Evolutionary conservation across 768 basidiomycete genomes (phyloP).

Genomic region (Serendipita sp.): DNA sequence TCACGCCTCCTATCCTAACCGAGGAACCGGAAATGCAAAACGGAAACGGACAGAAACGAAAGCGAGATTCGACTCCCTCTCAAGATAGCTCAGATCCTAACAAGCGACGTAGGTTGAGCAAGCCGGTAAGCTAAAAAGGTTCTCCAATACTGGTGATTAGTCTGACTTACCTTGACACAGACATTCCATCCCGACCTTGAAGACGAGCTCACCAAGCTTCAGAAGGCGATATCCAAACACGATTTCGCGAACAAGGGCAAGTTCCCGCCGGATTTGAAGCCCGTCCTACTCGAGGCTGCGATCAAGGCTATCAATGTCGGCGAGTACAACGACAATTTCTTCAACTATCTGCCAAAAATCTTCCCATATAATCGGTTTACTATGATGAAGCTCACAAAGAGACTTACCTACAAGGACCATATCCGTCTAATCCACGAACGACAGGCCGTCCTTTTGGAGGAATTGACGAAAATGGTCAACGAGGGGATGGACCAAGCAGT

Average conservation of each 20-base stretch:
- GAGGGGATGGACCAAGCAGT: slow-evolving; percentile 52
- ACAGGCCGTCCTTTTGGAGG: slow-evolving; percentile 50
- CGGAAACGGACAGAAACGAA: slow-evolving; percentile 23
- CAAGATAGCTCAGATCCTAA: slow-evolving; percentile 3
- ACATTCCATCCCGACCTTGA: slow-evolving; percentile 62
- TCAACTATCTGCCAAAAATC: slow-evolving; percentile 67
- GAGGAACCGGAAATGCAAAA: background rate
- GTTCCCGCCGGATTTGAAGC: slow-evolving; percentile 72
- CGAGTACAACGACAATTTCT: slow-evolving; percentile 86
- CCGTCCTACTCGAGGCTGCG: slow-evolving; percentile 51
- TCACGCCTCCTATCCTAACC: background rate
- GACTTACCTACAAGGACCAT: slow-evolving; percentile 69
- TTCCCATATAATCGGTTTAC: slow-evolving; percentile 95
- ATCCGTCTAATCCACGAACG: slow-evolving; percentile 44
- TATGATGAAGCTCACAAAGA: slow-evolving; percentile 91
- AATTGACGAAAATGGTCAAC: slow-evolving; percentile 44
- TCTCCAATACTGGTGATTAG: too few species aligned
- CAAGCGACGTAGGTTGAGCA: slow-evolving; percentile 6
- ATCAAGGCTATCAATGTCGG: slow-evolving; percentile 64
- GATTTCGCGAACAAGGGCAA: slow-evolving; percentile 67
- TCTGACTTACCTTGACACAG: slow-evolving; percentile 9
- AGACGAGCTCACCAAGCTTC: slow-evolving; percentile 40
- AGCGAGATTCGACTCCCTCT: slow-evolving; percentile 20
- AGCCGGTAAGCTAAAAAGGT: background rate
- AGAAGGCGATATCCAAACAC: slow-evolving; percentile 46